Evolutionary conservation across 768 basidiomycete genomes (phyloP), one percentile per base, ranked within the genome.

Genomic region (Tubosaeta brunneosetosa): DNA sequence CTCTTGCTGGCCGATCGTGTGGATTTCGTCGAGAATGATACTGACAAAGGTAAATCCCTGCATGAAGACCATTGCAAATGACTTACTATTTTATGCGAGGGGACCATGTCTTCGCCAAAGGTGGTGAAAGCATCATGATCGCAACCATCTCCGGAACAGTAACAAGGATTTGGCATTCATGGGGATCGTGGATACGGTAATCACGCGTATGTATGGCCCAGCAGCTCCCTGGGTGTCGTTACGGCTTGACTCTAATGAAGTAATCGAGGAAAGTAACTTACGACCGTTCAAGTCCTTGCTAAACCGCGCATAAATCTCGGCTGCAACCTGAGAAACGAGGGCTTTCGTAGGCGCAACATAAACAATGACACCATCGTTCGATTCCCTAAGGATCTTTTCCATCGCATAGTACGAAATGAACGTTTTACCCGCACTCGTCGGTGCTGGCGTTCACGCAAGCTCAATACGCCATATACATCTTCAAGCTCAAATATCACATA

Each of bases 331-430:
- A 33, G 75, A 76, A 46, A 88, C 86, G 0, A 88, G 73, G 0
- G 86, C 85, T 62, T 88, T 88, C 7, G 86, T 87, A 0, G 86
- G 86, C 0, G 86, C 86, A 40, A 88, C 77, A 62, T 88, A 88
- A 17, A 88, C 80, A 33, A 88, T 61, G 38, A 88, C 74, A 0
- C 82, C 85, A 40, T 86, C 78, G 59, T 88, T 82, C 0, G 83
- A 83, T 37, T 71, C 72, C 50, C 82, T 71, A 3, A 88, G 68
- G 13, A 86, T 71, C 55, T 79, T 78, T 63, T 86, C 85, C 86
- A 88, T 88, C 0, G 87, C 86, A 57, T 87, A 87, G 64, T 77
- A 88, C 3, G 84, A 84, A 40, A 88, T 86, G 61, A 88, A 88
- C 0, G 86, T 88, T 65, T 88, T 88, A 27, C 86, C 85, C 1